A percentile compares a stretch with the other conserved stretches of the same genome.
phyloP scores from a whole-genome alignment of 106 monocot species.

The Apostasia shenzhenica region DNA sequence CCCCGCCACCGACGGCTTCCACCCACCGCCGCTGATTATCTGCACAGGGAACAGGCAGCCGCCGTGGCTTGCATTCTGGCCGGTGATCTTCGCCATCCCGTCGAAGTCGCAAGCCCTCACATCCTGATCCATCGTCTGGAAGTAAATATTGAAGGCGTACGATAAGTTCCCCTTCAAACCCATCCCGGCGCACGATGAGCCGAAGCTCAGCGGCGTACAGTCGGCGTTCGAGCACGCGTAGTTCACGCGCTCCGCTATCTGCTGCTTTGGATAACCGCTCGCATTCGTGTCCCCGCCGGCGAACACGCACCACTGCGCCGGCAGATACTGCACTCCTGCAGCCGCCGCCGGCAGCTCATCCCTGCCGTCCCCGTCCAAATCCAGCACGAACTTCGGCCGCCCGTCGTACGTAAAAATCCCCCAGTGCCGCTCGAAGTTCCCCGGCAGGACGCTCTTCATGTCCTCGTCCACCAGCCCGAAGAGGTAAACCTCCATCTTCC shows the following conservation, averaged over 20 bases:
- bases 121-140: conserved; percentile 39
- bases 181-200: conserved; percentile 27
- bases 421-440: conserved; percentile 45
- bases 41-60: conserved; percentile 34
- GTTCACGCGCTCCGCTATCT: conserved; percentile 14
- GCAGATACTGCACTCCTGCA: conserved; percentile 21
- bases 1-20: not conserved
- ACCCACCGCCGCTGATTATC: not conserved
- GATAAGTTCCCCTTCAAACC: conserved; percentile 29
- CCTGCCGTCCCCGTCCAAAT: conserved; percentile 28
- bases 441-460: conserved; percentile 27
- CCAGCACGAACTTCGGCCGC: conserved; percentile 37
- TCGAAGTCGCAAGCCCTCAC: conserved; percentile 29
- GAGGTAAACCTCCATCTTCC: conserved; percentile 28
- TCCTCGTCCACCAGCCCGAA: conserved; percentile 46
- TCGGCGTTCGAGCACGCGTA: conserved; percentile 30
- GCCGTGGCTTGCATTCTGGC: conserved; percentile 16
- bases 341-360: conserved; percentile 18
- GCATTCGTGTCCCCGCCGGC: conserved; percentile 6
- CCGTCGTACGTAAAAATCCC: conserved; percentile 43
- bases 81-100: conserved; percentile 31
- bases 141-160: conserved; percentile 58
- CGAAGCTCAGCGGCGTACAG: conserved; percentile 29
- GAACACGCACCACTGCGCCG: conserved; percentile 31
- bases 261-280: not conserved